Conservation (phyloP, 164 flowering plant genomes). For the Chimonanthus salicifolius region DNA sequence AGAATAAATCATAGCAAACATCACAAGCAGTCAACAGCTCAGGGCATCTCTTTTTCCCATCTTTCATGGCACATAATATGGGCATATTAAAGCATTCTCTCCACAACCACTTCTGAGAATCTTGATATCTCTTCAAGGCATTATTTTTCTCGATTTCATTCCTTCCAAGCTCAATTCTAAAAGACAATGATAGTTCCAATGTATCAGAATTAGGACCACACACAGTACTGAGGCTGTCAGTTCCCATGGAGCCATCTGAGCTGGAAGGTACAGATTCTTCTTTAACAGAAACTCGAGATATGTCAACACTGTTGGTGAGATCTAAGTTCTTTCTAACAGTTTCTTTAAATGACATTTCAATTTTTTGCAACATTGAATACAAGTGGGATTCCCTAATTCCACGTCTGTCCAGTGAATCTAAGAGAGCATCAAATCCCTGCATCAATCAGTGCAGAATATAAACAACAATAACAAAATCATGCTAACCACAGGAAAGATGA, state of each 20-base stretch:
- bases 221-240: conserved; percentile 42
- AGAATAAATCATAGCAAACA: conserved; percentile 37
- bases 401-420: conserved; percentile 70
- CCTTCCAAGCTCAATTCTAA: conserved; percentile 52
- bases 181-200: conserved; percentile 48
- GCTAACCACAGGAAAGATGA: not conserved
- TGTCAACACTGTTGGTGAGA: not conserved
- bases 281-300: conserved; percentile 14
- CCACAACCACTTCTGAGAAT: conserved; percentile 79
- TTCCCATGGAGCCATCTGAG: conserved; percentile 25
- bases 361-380: conserved; percentile 60
- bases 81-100: conserved; percentile 53
- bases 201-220: conserved; percentile 26
- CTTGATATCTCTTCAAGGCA: conserved; percentile 51
- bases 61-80: conserved; percentile 50
- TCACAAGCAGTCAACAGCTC: conserved; percentile 47
- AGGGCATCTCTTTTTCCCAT: conserved; percentile 53
- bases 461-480: not conserved
- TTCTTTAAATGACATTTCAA: conserved; percentile 63
- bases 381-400: conserved; percentile 80
- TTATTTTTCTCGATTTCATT: conserved; percentile 43
- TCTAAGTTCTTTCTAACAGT: conserved; percentile 30
- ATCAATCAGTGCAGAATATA: not conserved
- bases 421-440: conserved; percentile 76
- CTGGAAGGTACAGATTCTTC: conserved; percentile 27